Percentiles rank a stretch among this genome's conserved stretches.
Evolutionary conservation across 768 basidiomycete genomes (phyloP).

Genomic region (Guyanaporus albipodus): DNA sequence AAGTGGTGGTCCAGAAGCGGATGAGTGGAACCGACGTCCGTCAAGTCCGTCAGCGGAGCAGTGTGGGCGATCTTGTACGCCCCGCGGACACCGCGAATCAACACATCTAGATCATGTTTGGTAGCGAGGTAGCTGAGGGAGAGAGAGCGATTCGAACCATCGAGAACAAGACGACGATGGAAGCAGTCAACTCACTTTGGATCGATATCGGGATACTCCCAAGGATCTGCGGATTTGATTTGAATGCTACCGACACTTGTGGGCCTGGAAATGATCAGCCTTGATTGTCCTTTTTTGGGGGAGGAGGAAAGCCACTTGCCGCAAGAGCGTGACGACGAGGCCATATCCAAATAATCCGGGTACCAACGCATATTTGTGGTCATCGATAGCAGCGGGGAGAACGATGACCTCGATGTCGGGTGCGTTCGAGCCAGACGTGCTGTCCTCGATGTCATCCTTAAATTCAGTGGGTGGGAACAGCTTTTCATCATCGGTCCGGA

Average conservation of each 20-base stretch:
- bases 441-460: conserved; percentile 24
- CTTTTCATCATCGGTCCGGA: conserved; percentile 30
- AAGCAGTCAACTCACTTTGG: conserved; percentile 35
- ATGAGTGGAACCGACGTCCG: conserved; percentile 31
- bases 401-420: conserved; percentile 30
- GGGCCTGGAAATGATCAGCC: conserved; percentile 30
- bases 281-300: neutral
- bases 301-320: conserved; percentile 12
- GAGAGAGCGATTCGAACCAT: neutral
- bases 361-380: neutral
- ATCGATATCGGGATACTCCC: conserved; percentile 41
- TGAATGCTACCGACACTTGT: conserved; percentile 40
- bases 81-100: conserved; percentile 40
- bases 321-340: conserved; percentile 21
- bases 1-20: conserved; percentile 38
- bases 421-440: conserved; percentile 27
- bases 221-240: conserved; percentile 39
- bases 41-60: conserved; percentile 35
- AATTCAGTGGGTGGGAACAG: conserved; percentile 32
- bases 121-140: conserved; percentile 45
- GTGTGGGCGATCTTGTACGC: conserved; percentile 37
- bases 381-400: neutral
- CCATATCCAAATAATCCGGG: conserved; percentile 15
- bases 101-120: conserved; percentile 36
- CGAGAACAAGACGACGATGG: neutral